Evolutionary conservation across 805 yeast species (phyloP).

Genomic region (Candida nanaspora): DNA sequence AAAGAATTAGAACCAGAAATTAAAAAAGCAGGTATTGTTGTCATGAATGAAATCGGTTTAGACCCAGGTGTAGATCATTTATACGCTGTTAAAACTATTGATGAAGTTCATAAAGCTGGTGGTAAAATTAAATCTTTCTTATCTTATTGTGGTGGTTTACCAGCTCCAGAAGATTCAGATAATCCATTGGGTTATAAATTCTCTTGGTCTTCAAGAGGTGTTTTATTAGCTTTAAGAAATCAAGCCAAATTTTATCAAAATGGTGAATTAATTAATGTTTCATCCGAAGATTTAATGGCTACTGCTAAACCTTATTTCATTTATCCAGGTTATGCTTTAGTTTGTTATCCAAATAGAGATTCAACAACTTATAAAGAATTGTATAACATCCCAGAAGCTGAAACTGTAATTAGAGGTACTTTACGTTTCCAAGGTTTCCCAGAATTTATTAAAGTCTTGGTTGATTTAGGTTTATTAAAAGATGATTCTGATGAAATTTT

Average conservation of each 20-base stretch:
- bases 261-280: slow-evolving; percentile 73
- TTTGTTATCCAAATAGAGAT: slow-evolving; percentile 97
- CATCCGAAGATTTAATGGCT: slow-evolving; percentile 89
- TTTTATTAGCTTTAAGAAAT: slow-evolving; percentile 89
- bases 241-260: slow-evolving; percentile 83
- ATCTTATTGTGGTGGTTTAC: slow-evolving; percentile 98
- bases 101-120: slow-evolving; percentile 84
- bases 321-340: slow-evolving; percentile 92
- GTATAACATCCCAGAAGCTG: slow-evolving; percentile 94
- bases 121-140: slow-evolving; percentile 93
- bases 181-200: slow-evolving; percentile 98
- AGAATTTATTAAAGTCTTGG: slow-evolving; percentile 90
- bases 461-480: slow-evolving; percentile 86
- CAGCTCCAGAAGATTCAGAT: slow-evolving; percentile 96
- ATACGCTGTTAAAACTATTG: slow-evolving; percentile 96
- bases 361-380: slow-evolving; percentile 89
- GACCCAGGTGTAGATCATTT: slow-evolving; percentile 99
- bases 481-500: slow-evolving; percentile 65
- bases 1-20: slow-evolving; percentile 79
- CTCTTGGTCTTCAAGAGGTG: slow-evolving; percentile 99
- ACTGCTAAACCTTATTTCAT: slow-evolving; percentile 92
- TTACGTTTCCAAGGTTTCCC: slow-evolving; percentile 98
- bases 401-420: slow-evolving; percentile 94
- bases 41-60: slow-evolving; percentile 97
- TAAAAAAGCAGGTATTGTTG: slow-evolving; percentile 91